Percentiles rank a stretch among this genome's conserved stretches.
These are phyloP conservation scores for Mycena sanguinolenta DNA, from an alignment of 768 basidiomycete species.

Conservation along the genomic window DNA sequence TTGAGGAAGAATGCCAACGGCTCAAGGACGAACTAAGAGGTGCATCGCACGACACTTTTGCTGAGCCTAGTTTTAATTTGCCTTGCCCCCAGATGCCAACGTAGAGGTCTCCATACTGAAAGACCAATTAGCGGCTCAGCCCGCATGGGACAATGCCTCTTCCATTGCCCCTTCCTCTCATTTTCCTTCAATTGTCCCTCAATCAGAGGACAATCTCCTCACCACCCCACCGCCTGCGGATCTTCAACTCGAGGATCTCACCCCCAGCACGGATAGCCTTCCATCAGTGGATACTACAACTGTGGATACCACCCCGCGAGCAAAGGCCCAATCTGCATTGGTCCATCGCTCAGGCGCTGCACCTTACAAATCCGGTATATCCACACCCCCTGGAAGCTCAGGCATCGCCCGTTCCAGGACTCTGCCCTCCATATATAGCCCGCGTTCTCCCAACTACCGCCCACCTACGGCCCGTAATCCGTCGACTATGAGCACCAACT, in stretches of 20 bases:
- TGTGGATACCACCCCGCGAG: conserved; percentile 54
- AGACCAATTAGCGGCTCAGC: conserved; percentile 70
- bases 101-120: conserved; percentile 87
- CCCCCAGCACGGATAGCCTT: conserved; percentile 56
- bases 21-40: conserved; percentile 95
- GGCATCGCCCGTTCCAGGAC: conserved; percentile 70
- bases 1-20: conserved; percentile 93
- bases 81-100: conserved; percentile 73
- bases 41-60: conserved; percentile 46
- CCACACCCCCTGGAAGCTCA: conserved; percentile 59
- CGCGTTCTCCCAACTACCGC: conserved; percentile 60
- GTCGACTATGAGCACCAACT: conserved; percentile 55
- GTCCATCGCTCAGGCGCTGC: conserved; percentile 68
- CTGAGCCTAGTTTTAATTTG: conserved; percentile 17
- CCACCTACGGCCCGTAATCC: conserved; percentile 53
- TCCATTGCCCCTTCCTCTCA: conserved; percentile 52
- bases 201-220: conserved; percentile 70
- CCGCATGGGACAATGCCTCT: conserved; percentile 43
- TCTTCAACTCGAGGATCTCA: conserved; percentile 70
- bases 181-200: conserved; percentile 44
- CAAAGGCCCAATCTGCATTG: conserved; percentile 56
- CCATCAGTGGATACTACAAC: conserved; percentile 50
- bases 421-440: conserved; percentile 64
- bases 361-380: conserved; percentile 56
- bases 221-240: conserved; percentile 71